Evolutionary conservation across 345 rosid species (phyloP), one percentile per base, ranked within the genome.

Genomic region (Odontarrhena argentea): DNA sequence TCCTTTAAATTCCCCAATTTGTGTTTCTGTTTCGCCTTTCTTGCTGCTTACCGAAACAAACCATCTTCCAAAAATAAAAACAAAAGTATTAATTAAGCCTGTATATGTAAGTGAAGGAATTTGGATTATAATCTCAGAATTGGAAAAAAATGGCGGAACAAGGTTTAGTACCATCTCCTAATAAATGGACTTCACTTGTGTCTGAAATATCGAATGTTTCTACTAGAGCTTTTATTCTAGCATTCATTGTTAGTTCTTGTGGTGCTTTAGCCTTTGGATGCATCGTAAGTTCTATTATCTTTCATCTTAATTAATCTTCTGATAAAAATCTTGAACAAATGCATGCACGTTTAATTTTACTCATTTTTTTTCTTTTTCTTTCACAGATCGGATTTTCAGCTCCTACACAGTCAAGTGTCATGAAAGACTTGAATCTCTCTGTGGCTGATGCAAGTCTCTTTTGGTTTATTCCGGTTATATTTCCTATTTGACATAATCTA

Each of bases 261-360:
- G 73, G 77, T 1, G 77, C 77, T 0, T 74, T 74, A 3, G 18
- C 47, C 65, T 74, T 68, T 55, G 77, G 77, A 22, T 74, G 77
- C 63, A 46, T 55, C 11, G 77, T 73, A 9, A 67, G 73, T 55
- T 67, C 13, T 5, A 32, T 32, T 32, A 32, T 32, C 6, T 32
- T 4, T 1, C 4, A 1, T 55, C 9, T 24, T 55, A 5, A 7
- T 12, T 7, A 8, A 1, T n/a, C 32, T 35, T 42, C 3, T 0
- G 43, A 52, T 42, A 32, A 32, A 32, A 32, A 32, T 4, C 1
- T 5, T 3, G 6, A 32, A 28, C 2, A 2, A 28, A 32, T 32
- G 30, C 1, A 28, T 25, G 40, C 10, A 40, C 11, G 30, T 32
- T 50, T 4, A 0, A 0, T 54, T 18, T 18, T n/a, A 1, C 3